A percentile compares a stretch with the other conserved stretches of the same genome.
phyloP scores from a whole-genome alignment of 176 grass and related monocot genomes.

The Themeda triandra region DNA sequence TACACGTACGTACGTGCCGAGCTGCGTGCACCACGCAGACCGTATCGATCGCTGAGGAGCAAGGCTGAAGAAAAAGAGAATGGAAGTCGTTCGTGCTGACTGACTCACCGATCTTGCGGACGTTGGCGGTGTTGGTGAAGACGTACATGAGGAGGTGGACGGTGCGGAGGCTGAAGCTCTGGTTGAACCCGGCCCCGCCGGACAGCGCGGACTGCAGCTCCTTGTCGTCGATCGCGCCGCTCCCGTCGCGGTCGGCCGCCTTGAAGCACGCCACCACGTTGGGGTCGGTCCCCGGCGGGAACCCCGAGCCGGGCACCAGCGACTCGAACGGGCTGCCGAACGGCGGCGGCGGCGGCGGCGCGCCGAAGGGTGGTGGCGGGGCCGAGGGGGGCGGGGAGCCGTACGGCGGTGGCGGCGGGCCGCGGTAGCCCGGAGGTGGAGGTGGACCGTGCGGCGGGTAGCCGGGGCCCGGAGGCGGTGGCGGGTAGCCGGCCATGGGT shows the following conservation, averaged over 20 bases:
- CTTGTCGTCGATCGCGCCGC: conserved; percentile 92
- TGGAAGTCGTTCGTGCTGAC: no score
- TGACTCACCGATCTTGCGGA: conserved; percentile 75
- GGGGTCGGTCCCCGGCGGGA: conserved; percentile 81
- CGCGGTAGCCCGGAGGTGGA: no score
- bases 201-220: conserved; percentile 91
- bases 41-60: no score
- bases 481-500: no score
- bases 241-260: conserved; percentile 83
- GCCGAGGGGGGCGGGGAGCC: no score
- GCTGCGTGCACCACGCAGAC: no score
- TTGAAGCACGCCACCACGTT: conserved; percentile 93
- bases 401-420: neutral
- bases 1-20: no score
- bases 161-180: conserved; percentile 89
- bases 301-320: conserved; percentile 60
- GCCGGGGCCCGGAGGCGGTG: no score
- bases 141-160: conserved; percentile 97
- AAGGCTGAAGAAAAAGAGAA: no score
- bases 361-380: no score
- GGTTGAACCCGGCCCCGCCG: conserved; percentile 34
- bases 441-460: no score
- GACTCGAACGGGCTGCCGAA: conserved; percentile 59
- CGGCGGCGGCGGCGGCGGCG: neutral
- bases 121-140: conserved; percentile 80